Evolutionary conservation across 1,284 basidiomycete species (phyloP), one percentile per base, ranked within the genome.

Genomic region (Apiotrichum laibachii): DNA sequence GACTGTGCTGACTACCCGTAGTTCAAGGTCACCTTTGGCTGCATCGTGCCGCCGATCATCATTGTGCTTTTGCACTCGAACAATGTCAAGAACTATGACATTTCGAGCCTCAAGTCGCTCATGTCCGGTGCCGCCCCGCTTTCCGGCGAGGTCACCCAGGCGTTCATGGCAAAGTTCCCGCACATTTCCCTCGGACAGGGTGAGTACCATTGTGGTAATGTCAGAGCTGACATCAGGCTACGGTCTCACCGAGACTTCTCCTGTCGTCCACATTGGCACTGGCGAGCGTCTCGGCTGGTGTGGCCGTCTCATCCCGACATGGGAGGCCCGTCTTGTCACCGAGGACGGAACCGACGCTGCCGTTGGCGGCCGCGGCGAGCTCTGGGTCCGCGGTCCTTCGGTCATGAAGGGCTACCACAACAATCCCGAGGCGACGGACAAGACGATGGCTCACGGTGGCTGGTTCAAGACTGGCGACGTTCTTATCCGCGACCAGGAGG

Each of bases 381-480:
- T 95, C 11, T 92, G 89, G 87, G 63, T 92, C 8, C 81, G 85
- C 53, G 90, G 90, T 0, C 87, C 88, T 0, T 84, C 80, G 3
- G 81, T 92, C 54, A 92, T 92, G 89, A 90, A 89, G 84, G 81
- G 81, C 10, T 84, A 83, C 67, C 76, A 80, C 66, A 86, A 86
- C 69, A 89, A 91, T 62, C 76, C 79, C 0, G 75, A 77, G 18
- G 89, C 89, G 8, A 92, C 88, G 0, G 73, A 75, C 18, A 81
- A 85, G 16, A 76, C 85, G 2, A 88, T 92, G 64, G 90, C 88
- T 0, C 51, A 16, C 4, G 73, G 70, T 1, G 83, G 84, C 4
- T 92, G 88, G 88, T 87, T 90, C 81, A 89, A 88, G 80, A 92
- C 89, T 0, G 90, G 90, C 1, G 90, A 92, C 73, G 83, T 91